A percentile compares a stretch with the other conserved stretches of the same genome.
These are phyloP conservation scores for Coriaria nepalensis DNA, from an alignment of 306 rosid genomes.

Conservation along the genomic window DNA sequence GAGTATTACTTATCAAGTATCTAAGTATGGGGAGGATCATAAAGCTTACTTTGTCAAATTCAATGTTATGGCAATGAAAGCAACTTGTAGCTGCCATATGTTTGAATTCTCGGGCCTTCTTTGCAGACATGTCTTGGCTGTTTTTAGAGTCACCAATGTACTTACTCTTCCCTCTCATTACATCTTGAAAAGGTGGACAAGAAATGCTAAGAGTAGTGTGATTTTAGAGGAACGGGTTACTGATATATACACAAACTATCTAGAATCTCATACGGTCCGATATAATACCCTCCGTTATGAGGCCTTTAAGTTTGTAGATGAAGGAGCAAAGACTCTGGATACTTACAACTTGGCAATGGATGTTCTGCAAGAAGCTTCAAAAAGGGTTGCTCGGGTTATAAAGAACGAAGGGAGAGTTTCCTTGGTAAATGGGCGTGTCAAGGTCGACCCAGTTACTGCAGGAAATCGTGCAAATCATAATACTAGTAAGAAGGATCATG, in stretches of 20 bases:
- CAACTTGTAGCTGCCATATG: conserved; percentile 92
- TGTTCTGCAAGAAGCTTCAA: conserved; percentile 63
- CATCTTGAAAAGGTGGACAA: conserved; percentile 94
- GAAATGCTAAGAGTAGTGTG: conserved; percentile 91
- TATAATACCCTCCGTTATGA: conserved; percentile 74
- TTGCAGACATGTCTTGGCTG: conserved; percentile 93
- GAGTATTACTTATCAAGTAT: conserved; percentile 66
- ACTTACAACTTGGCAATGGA: conserved; percentile 53
- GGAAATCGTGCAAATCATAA: conserved; percentile 23
- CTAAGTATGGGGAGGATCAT: conserved; percentile 94
- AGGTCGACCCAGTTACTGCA: conserved; percentile 30
- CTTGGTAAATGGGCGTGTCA: conserved; percentile 46
- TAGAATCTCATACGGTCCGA: conserved; percentile 96
- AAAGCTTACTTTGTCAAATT: conserved; percentile 57
- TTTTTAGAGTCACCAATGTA: conserved; percentile 94
- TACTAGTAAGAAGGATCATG: conserved; percentile 24
- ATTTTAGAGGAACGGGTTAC: conserved; percentile 63
- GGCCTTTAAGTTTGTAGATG: conserved; percentile 81
- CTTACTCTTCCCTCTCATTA: conserved; percentile 92
- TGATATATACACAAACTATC: conserved; percentile 64
- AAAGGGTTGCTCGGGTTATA: conserved; percentile 41
- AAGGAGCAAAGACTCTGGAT: conserved; percentile 60
- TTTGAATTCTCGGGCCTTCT: conserved; percentile 98
- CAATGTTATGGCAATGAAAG: conserved; percentile 88
- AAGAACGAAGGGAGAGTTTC: conserved; percentile 43